Evolutionary conservation across 176 grass and related monocot species (phyloP), one percentile per base, ranked within the genome.

Genomic region (Rhynchospora pubera): DNA sequence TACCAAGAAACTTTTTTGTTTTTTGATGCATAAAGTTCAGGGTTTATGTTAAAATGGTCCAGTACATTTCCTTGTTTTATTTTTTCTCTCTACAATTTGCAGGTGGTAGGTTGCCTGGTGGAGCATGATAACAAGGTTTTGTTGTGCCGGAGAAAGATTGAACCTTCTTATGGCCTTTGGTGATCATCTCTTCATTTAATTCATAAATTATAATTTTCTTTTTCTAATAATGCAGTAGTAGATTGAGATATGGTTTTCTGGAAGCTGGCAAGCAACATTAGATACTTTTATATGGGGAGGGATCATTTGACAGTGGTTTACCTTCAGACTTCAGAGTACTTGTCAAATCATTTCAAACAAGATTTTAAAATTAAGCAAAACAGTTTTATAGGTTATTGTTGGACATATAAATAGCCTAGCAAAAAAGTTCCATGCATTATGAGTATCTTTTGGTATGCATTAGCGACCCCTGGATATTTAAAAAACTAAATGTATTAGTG

Each of bases 81-180:
- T 61, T 14, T 53, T 53, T 53, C 0, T 5, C 19, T 71, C 77
- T 50, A 71, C 11, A 80, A 51, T 79, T 39, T n/a, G n/a, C 84
- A 99, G 96, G 96, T 99, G 81, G 96, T 95, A 51, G 92, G 96
- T 77, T 99, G 96, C 55, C 82, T 99, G 5, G 93, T 99, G 87
- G 96, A 99, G 84, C 96, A 99, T 62, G 88, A 93, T 69, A 91
- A 91, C 85, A 99, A 96, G 83, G 85, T 99, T 55, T 90, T 99
- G 42, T 83, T 99, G 16, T 99, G 96, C 85, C 92, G 87, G 89
- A 93, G 96, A 86, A 99, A 93, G 43, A 99, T 99, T n/a, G 93
- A 99, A 79, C 96, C 96, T 0, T 91, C 93, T 67, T 95, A 91
- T 89, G 96, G 96, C 30, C 89, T 99, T 79, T 99, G 96, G 93